Percentiles rank a stretch among this genome's conserved stretches.
phyloP scores from a whole-genome alignment of 202 grass and related monocot genomes.

The Miscanthus sacchariflorus region DNA sequence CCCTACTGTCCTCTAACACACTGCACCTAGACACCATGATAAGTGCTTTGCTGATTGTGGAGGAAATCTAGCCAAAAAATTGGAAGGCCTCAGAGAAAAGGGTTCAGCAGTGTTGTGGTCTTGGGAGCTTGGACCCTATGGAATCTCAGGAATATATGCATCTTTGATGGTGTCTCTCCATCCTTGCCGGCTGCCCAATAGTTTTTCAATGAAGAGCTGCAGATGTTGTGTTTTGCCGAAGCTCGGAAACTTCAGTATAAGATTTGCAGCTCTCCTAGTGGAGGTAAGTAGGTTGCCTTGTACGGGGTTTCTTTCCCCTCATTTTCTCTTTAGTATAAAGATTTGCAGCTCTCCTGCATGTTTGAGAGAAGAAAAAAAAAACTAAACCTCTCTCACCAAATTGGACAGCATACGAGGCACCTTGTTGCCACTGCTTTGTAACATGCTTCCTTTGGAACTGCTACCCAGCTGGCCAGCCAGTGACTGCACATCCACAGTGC shows the following conservation, averaged over 20 bases:
- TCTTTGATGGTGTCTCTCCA: neutral
- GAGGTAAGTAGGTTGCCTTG: neutral
- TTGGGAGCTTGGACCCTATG: neutral
- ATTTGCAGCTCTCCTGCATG: neutral
- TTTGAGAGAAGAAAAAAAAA: neutral
- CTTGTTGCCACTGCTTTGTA: neutral
- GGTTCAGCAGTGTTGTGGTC: neutral
- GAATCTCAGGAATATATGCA: neutral
- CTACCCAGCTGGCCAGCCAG: neutral
- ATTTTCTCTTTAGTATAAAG: neutral
- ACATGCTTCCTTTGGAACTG: neutral
- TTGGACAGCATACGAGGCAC: neutral
- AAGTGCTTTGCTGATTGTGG: slow-evolving; percentile 14
- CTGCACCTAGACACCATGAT: neutral
- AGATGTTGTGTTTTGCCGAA: neutral
- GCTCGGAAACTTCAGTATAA: neutral
- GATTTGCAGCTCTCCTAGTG: neutral
- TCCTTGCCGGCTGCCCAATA: neutral
- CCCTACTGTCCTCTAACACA: no score
- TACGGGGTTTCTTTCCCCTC: neutral
- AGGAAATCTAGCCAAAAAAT: neutral
- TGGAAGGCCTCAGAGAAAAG: neutral
- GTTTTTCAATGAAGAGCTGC: neutral
- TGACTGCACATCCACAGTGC: neutral
- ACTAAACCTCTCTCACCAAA: neutral